Evolutionary conservation across 352 stramenopile species (phyloP), one percentile per base, ranked within the genome.

Genomic region (Aphanomyces stellatus): DNA sequence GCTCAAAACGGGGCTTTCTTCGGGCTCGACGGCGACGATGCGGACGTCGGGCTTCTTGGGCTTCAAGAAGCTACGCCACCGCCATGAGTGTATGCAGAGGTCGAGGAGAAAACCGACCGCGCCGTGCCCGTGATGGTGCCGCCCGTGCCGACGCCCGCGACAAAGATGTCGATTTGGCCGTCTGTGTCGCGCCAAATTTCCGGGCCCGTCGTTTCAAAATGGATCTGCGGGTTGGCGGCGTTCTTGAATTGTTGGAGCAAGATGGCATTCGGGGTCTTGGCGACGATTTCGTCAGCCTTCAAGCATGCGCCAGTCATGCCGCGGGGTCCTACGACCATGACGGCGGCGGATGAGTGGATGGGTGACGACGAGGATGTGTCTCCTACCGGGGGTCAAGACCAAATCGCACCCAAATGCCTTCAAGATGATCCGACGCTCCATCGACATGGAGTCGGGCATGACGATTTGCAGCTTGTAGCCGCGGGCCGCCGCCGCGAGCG

Each of bases 221-320:
- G 88, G 72, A 95, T 92, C 71, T 98, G 93, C 24, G 93, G 92
- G 80, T 99, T 99, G 43, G 96, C 94, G 19, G 89, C 88, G 81
- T 99, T 99, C 73, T 98, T 97, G 73, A 98, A 99, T 77, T 99
- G 95, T 42, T 90, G 84, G 15, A 98, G 82, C 25, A 96, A 81
- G 60, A 93, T 70, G 42, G 84, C 74, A 67, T 88, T 89, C n/a
- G 82, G 75, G 42, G 84, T 87, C 62, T 88, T 89, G 35, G 75
- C 74, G 15, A 91, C 76, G 24, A 94, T 79, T 48, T 93, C 81
- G 13, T 90, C 82, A 35, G 82, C 84, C 72, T 91, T 91, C 25
- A 86, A 80, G 42, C 90, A 64, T 0, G 82, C 82, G n/a, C 84
- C 84, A 0, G 78, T 90, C 82, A 92, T 92, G 31, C 84, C 86